phyloP scores from a whole-genome alignment of 257 asterid genomes.

The Solanum clarkiae region DNA sequence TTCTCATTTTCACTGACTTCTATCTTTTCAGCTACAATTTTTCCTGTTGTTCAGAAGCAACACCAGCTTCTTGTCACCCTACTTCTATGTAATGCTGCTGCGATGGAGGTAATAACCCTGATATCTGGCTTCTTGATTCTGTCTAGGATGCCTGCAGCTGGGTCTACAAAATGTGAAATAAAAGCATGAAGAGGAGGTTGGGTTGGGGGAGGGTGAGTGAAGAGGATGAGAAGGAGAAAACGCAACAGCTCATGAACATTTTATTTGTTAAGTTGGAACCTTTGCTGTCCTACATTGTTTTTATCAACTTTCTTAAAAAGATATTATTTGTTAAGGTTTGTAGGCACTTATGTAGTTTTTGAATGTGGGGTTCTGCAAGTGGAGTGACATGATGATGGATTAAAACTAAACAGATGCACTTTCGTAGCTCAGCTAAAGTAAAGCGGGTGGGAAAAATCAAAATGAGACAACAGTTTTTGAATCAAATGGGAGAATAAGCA shows the following conservation, averaged over 20 bases:
- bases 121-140: not conserved
- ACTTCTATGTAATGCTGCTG: conserved; percentile 81
- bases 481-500: not conserved
- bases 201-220: not conserved
- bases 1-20: not conserved
- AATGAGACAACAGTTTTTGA: not conserved
- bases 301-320: not conserved
- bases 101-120: conserved; percentile 72
- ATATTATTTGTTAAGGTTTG: not conserved
- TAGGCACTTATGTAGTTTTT: not conserved
- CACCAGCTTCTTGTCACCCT: conserved; percentile 96
- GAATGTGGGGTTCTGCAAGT: not conserved
- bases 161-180: not conserved
- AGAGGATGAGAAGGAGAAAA: not conserved
- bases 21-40: conserved; percentile 54
- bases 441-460: not conserved
- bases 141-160: not conserved
- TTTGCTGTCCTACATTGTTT: not conserved
- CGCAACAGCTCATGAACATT: not conserved
- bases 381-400: not conserved
- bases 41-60: conserved; percentile 96
- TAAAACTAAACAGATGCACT: not conserved
- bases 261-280: not conserved
- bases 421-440: not conserved
- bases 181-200: not conserved